A percentile compares a stretch with the other conserved stretches of the same genome.
Evolutionary conservation across 1,284 basidiomycete species (phyloP).

Genomic region (Leccinum variabile): DNA sequence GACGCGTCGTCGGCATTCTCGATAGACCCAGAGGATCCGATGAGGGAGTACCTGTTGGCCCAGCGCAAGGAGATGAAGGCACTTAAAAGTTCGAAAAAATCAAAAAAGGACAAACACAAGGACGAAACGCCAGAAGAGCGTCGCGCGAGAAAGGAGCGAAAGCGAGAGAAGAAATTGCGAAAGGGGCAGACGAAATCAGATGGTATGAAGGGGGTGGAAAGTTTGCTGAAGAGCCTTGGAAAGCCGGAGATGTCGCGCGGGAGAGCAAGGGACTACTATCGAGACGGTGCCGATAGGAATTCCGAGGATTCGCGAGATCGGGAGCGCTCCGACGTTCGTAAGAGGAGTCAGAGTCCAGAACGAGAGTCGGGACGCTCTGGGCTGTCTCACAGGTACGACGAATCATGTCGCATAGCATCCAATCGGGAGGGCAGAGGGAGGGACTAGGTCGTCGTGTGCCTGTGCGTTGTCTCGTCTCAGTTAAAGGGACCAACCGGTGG

Average conservation of each 20-base stretch:
- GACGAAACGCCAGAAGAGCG: slow-evolving; percentile 81
- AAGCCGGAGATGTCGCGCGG: slow-evolving; percentile 16
- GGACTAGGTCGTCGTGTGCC: slow-evolving; percentile 3
- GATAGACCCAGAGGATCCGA: slow-evolving; percentile 95
- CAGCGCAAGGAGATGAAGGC: slow-evolving; percentile 69
- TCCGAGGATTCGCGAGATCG: slow-evolving; percentile 12
- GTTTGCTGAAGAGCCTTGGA: slow-evolving; percentile 40
- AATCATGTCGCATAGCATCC: slow-evolving; percentile 3
- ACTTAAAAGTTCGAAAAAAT: slow-evolving; percentile 57
- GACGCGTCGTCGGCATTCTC: slow-evolving; percentile 66
- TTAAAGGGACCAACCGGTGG: background rate
- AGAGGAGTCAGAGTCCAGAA: slow-evolving; percentile 22
- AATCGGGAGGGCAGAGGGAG: slow-evolving; percentile 3
- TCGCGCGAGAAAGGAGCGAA: slow-evolving; percentile 64
- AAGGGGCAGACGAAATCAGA: slow-evolving; percentile 45
- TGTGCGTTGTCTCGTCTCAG: slow-evolving; percentile 9
- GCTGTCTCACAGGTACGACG: slow-evolving; percentile 5
- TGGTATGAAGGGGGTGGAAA: slow-evolving; percentile 45
- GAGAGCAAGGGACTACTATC: slow-evolving; percentile 8
- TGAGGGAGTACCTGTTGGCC: slow-evolving; percentile 85
- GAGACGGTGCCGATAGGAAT: slow-evolving; percentile 12
- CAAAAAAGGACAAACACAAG: slow-evolving; percentile 58
- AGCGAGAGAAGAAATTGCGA: slow-evolving; percentile 56
- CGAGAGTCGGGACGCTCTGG: slow-evolving; percentile 8
- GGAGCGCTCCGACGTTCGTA: slow-evolving; percentile 16